A percentile compares a stretch with the other conserved stretches of the same genome.
Conservation (phyloP, 148 eudicot genomes). For the Cornus florida region DNA sequence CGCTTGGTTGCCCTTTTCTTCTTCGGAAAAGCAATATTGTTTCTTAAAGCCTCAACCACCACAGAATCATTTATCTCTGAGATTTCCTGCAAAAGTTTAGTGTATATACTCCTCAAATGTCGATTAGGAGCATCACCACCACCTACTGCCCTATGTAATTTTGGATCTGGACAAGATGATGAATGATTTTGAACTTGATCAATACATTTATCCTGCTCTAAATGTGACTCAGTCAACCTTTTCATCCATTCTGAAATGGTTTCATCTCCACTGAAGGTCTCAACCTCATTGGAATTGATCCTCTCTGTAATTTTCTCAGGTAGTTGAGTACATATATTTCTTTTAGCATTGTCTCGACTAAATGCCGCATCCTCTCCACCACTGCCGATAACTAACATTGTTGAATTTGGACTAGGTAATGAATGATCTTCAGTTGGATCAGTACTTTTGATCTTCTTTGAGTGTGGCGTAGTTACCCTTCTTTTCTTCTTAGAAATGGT, state of each 20-base stretch:
- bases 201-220: conserved; percentile 7
- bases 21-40: neutral
- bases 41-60: neutral
- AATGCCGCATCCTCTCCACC: conserved; percentile 1
- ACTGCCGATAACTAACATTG: neutral
- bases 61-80: neutral
- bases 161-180: too few relatives aligned
- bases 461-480: neutral
- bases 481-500: conserved; percentile 21
- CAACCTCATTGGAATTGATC: too few relatives aligned
- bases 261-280: too few relatives aligned
- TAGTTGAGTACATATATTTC: conserved; percentile 8
- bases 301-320: neutral
- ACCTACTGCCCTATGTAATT: too few relatives aligned
- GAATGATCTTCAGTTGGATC: conserved; percentile 20
- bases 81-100: neutral
- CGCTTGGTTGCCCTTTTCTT: neutral
- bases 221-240: conserved; percentile 9
- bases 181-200: neutral
- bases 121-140: neutral
- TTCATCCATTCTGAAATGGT: neutral
- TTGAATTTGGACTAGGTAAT: conserved; percentile 10
- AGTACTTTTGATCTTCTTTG: conserved; percentile 10
- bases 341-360: neutral
- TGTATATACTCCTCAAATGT: neutral